Percentiles rank a stretch among this genome's conserved stretches.
These are phyloP conservation scores for Oryza meridionalis DNA, from an alignment of 176 grass and related monocot genomes.

Conservation along the genomic window DNA sequence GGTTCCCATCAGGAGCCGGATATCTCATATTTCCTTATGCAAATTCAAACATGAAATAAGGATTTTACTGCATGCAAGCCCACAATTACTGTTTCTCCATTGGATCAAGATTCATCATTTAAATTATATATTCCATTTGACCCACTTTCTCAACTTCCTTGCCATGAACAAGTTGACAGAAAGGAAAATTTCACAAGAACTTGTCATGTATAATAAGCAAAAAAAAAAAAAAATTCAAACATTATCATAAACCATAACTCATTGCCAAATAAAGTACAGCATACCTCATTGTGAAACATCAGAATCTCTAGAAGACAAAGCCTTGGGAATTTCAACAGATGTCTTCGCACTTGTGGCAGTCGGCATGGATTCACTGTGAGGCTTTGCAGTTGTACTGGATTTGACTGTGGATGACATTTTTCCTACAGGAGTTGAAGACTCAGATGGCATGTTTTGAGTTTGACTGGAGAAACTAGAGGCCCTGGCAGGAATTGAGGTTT, in stretches of 20 bases:
- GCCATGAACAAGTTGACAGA: conserved; percentile 6
- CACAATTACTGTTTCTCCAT: conserved; percentile 18
- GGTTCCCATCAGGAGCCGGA: background rate
- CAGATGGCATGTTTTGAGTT: conserved; percentile 48
- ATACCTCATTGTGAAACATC: conserved; percentile 57
- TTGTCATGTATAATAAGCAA: conserved; percentile 7
- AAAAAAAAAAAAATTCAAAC: conserved; percentile 12
- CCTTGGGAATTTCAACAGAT: conserved; percentile 29
- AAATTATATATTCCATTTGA: background rate
- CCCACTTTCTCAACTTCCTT: background rate
- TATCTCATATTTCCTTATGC: background rate
- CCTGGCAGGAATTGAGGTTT: conserved; percentile 21
- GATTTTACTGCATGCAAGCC: background rate
- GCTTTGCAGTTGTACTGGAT: conserved; percentile 18
- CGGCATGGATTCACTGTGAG: conserved; percentile 23
- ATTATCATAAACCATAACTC: background rate
- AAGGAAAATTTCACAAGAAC: background rate
- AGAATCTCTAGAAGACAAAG: conserved; percentile 37
- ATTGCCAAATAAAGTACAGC: conserved; percentile 26
- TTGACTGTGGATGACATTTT: conserved; percentile 36
- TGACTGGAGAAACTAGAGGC: conserved; percentile 30
- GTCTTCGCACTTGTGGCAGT: conserved; percentile 37
- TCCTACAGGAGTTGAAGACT: conserved; percentile 35
- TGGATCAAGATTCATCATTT: background rate
- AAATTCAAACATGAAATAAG: background rate